Evolutionary conservation across 108 stramenopile species (phyloP), one percentile per base, ranked within the genome.

Genomic region (Fistulifera solaris): DNA sequence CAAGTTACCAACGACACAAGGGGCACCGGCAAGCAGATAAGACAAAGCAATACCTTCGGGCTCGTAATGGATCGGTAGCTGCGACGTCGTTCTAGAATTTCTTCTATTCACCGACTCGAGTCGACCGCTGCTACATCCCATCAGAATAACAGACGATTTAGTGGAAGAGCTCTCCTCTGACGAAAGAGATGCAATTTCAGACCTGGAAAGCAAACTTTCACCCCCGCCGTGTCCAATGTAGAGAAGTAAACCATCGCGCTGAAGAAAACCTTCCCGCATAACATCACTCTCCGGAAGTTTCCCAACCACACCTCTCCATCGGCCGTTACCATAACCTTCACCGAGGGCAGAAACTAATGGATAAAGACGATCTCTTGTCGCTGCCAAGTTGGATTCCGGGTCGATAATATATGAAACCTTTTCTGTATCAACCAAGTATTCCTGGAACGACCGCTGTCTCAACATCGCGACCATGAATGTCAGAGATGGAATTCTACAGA

Each of bases 181-280:
- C 24, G 82, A 56, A 7, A 93, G 53, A 15, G 60, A 64, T 41
- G 89, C 80, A 21, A 93, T 66, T 43, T 87, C 62, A n/a, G 52
- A 55, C 8, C 90, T 63, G 21, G 89, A 80, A 52, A 93, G 81
- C 27, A 78, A 83, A 26, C 65, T 60, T 63, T 97, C 91, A 19
- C 92, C 96, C 21, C 93, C 90, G 35, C 98, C 98, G 65, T 99
- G 98, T 24, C 98, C 98, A 57, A 93, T 93, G 62, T 95, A 99
- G 23, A 96, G 62, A 38, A 94, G 75, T 24, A 96, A 50, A 16
- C 91, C 82, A 57, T 73, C 56, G n/a, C 82, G 59, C 24, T 69
- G 23, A 6, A 65, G 31, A 18, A 86, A 56, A 3, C 50, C 51
- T 39, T 82, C 38, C 38, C 56, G 41, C 59, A 96, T 68, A 25